Percentiles rank a stretch among this genome's conserved stretches.
These are phyloP conservation scores for Solanum chiquidenum DNA, from an alignment of 257 asterid genomes.

Conservation along the genomic window DNA sequence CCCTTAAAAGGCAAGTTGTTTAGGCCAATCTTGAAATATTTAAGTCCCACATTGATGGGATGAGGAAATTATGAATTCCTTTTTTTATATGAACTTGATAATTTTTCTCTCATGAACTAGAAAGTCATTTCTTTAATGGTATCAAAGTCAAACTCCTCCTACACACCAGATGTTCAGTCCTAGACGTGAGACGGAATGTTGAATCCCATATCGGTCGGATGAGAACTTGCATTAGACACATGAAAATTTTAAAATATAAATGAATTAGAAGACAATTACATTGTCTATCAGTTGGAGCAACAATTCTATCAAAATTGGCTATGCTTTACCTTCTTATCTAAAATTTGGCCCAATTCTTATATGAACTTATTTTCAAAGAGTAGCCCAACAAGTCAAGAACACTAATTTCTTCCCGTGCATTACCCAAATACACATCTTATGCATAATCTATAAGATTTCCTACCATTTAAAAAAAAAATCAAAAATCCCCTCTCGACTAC, in stretches of 20 bases:
- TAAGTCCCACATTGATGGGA: neutral
- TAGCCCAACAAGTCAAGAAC: neutral
- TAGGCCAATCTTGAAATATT: neutral
- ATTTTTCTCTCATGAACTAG: neutral
- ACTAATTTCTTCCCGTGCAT: neutral
- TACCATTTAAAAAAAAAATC: too few species aligned
- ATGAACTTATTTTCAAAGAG: neutral
- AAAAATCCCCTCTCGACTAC: too few species aligned
- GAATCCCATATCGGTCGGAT: neutral
- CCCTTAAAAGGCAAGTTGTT: neutral
- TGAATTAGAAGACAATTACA: neutral
- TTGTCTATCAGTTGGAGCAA: neutral
- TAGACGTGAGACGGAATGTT: neutral
- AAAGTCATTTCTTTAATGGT: too few species aligned
- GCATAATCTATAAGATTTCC: too few species aligned
- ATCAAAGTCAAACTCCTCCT: neutral
- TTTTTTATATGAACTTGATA: too few species aligned
- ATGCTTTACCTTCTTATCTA: neutral
- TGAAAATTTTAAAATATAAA: neutral
- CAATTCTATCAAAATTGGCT: neutral
- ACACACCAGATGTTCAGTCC: neutral
- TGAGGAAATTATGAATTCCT: neutral
- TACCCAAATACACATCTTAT: too few species aligned
- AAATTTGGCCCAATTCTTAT: neutral
- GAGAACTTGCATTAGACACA: neutral